Base-by-base conservation (phyloP, 306 rosid genomes). In the Pachyrhizus erosus region DNA sequence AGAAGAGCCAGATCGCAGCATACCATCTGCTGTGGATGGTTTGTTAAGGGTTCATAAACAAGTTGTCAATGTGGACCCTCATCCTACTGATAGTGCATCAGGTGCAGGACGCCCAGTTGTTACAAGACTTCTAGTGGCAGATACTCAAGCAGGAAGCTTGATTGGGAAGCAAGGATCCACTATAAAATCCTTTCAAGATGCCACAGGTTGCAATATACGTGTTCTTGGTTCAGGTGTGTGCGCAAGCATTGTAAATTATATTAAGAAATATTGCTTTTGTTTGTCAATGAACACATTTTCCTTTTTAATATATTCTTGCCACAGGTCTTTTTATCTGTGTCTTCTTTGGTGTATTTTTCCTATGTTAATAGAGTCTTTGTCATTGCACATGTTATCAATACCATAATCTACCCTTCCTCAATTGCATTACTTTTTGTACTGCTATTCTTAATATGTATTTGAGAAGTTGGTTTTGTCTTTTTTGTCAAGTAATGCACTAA, bases 21-120 rank as follows among this genome's bases (percentile, higher is more conserved):
- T 83, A 68, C 90, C 92, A 0, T 90, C 92, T 64, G 90, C 92
- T 68, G 88, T 89, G 81, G 92, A 87, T 46, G 92, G 90, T 79
- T 80, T 89, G 71, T 75, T 89, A 73, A 87, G 90, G 78, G 92
- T 89, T 85, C 92, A 89, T 83, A 89, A 89, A 69, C 90, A 80
- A 46, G 79, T 89, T 83, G 83, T 81, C 70, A 79, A 85, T 42
- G 77, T 87, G 14, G 90, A 85, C 70, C 70, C 76, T 21, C 84
- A 89, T 60, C 49, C 89, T 80, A 79, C 89, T 9, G 87, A 87
- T 24, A 72, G 43, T 75, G 62, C 87, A 69, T 78, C 86, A 62
- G 82, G 55, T 46, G 84, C 84, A 29, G 87, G 70, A 34, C 83
- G 83, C 65, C 15, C 84, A 31, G 51, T 86, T 69, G 70, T 85